These are phyloP conservation scores for Pichia inconspicua DNA, from an alignment of 1,139 yeast genomes.

Conservation along the genomic window DNA sequence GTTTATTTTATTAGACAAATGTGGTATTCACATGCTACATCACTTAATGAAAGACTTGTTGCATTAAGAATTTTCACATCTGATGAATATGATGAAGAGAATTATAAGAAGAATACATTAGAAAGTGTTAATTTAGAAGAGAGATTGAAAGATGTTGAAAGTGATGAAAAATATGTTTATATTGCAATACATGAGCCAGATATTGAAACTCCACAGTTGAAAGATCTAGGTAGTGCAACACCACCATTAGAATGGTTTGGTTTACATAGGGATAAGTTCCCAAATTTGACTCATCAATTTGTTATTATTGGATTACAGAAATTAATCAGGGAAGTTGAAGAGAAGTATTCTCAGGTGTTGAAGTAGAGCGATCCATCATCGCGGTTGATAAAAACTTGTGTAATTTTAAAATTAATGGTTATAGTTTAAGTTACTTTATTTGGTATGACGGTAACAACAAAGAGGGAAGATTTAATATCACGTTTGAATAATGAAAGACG, in stretches of 20 bases:
- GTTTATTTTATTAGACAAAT: constrained; percentile 86
- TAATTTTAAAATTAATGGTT: background rate
- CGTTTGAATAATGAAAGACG: background rate
- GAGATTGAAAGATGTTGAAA: constrained; percentile 56
- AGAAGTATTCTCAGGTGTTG: constrained; percentile 39
- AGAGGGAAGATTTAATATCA: background rate
- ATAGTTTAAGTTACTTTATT: background rate
- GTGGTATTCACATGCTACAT: constrained; percentile 71
- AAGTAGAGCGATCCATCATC: constrained; percentile 4
- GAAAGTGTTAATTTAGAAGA: constrained; percentile 41
- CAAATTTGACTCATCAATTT: constrained; percentile 76
- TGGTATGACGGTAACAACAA: background rate
- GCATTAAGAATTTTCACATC: constrained; percentile 29
- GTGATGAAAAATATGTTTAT: constrained; percentile 52
- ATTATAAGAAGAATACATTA: constrained; percentile 26
- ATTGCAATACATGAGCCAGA: constrained; percentile 65
- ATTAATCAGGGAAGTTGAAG: constrained; percentile 55
- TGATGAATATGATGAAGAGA: constrained; percentile 29
- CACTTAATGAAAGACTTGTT: constrained; percentile 42
- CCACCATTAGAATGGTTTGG: constrained; percentile 99
- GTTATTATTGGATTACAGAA: constrained; percentile 69
- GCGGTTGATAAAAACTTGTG: background rate
- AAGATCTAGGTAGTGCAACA: constrained; percentile 91
- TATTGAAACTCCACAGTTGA: constrained; percentile 82
- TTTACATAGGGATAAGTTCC: constrained; percentile 74